These are phyloP conservation scores for Salix caprea DNA, from an alignment of 345 rosid genomes.

Conservation along the genomic window DNA sequence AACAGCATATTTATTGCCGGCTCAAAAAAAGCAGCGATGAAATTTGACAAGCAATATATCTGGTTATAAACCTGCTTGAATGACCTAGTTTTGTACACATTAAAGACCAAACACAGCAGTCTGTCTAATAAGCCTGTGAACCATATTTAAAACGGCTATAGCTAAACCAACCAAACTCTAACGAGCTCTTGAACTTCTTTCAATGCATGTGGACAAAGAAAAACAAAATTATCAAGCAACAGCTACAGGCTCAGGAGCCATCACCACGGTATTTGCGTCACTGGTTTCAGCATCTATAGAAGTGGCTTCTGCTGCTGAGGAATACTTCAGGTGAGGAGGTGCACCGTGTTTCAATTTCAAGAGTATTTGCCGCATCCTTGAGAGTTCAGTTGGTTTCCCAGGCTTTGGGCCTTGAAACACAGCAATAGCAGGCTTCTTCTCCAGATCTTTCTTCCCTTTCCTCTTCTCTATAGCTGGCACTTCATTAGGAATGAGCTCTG, in stretches of 20 bases:
- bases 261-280: constrained; percentile 17
- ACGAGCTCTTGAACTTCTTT: constrained; percentile 1
- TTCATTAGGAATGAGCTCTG: constrained; percentile 75
- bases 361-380: constrained; percentile 72
- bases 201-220: neutral
- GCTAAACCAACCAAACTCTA: neutral
- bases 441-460: constrained; percentile 67
- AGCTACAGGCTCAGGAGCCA: constrained; percentile 38
- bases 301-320: constrained; percentile 36
- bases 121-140: neutral
- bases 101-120: neutral
- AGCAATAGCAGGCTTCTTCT: constrained; percentile 48
- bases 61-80: neutral
- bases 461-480: constrained; percentile 59
- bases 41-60: neutral
- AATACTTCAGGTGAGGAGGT: constrained; percentile 57
- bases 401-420: constrained; percentile 77
- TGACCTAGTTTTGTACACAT: constrained; percentile 4
- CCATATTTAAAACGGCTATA: neutral
- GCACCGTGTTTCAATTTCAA: constrained; percentile 62
- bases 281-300: constrained; percentile 28
- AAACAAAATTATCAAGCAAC: constrained; percentile 36
- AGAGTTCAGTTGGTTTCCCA: constrained; percentile 68
- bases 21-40: neutral
- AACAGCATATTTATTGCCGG: neutral